Evolutionary conservation across 1,284 basidiomycete genomes (phyloP).

Genomic region (Puccinia brachypodii): DNA sequence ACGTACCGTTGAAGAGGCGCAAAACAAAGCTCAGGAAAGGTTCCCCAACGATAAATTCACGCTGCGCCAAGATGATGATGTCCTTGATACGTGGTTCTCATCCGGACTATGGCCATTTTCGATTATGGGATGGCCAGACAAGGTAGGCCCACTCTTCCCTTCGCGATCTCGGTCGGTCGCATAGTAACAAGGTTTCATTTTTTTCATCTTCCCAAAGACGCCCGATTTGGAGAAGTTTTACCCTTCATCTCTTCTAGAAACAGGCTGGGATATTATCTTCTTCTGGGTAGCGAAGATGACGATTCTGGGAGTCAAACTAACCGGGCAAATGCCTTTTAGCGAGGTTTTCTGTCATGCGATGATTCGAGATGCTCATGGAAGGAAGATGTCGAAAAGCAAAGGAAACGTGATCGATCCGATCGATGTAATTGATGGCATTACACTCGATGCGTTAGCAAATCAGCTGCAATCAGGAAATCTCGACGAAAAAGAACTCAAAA

Average conservation of each 20-base stretch:
- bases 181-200: conserved; percentile 18
- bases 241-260: conserved; percentile 86
- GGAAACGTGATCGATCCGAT: conserved; percentile 98
- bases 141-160: conserved; percentile 61
- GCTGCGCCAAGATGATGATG: conserved; percentile 92
- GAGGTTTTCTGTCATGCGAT: conserved; percentile 99
- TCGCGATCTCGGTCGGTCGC: background rate
- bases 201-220: conserved; percentile 60
- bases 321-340: conserved; percentile 86
- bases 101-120: conserved; percentile 98
- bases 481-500: conserved; percentile 87
- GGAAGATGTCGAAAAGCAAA: conserved; percentile 98
- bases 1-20: conserved; percentile 75
- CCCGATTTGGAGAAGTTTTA: conserved; percentile 77
- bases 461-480: conserved; percentile 89
- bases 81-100: conserved; percentile 99
- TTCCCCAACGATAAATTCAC: conserved; percentile 73
- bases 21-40: conserved; percentile 70
- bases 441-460: conserved; percentile 78
- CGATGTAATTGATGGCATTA: conserved; percentile 87
- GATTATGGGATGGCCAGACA: conserved; percentile 93
- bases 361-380: conserved; percentile 89
- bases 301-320: conserved; percentile 85
- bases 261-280: conserved; percentile 98
- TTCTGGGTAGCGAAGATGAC: conserved; percentile 99